A percentile compares a stretch with the other conserved stretches of the same genome.
phyloP scores from a whole-genome alignment of 2,329 filamentous ascomycete genomes.

The Onygena corvina region DNA sequence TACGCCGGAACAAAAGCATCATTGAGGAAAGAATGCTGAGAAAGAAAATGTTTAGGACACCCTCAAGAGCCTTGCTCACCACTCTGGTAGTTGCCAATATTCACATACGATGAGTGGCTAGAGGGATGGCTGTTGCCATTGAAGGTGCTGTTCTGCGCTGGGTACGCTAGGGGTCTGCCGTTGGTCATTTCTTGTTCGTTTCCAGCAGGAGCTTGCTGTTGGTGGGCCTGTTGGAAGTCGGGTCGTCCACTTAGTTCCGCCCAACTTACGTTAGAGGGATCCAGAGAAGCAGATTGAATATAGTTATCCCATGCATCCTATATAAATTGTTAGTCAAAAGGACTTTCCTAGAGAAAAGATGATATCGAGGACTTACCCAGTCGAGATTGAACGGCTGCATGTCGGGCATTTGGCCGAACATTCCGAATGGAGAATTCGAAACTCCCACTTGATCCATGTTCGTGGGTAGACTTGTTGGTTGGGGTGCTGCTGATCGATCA shows the following conservation, averaged over 20 bases:
- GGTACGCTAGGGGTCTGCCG: background rate
- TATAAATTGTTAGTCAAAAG: slow-evolving; percentile 20
- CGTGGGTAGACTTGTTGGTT: slow-evolving; percentile 18
- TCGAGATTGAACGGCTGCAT: slow-evolving; percentile 45
- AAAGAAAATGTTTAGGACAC: background rate
- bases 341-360: background rate
- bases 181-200: background rate
- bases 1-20: too few species aligned
- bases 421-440: slow-evolving; percentile 40
- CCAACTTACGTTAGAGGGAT: slow-evolving; percentile 32
- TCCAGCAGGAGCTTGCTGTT: background rate
- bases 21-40: background rate
- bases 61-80: background rate
- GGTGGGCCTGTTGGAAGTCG: slow-evolving; percentile 21
- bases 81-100: background rate
- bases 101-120: background rate
- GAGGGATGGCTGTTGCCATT: background rate
- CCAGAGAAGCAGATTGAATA: slow-evolving; percentile 46
- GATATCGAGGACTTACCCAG: slow-evolving; percentile 42
- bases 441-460: slow-evolving; percentile 27
- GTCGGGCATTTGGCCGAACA: slow-evolving; percentile 46
- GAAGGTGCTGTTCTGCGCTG: background rate
- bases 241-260: slow-evolving; percentile 17
- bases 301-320: slow-evolving; percentile 59
- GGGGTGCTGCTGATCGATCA: slow-evolving; percentile 11